Base-by-base conservation (phyloP, 2,329 filamentous ascomycete species). In the Aureobasidium lini region DNA sequence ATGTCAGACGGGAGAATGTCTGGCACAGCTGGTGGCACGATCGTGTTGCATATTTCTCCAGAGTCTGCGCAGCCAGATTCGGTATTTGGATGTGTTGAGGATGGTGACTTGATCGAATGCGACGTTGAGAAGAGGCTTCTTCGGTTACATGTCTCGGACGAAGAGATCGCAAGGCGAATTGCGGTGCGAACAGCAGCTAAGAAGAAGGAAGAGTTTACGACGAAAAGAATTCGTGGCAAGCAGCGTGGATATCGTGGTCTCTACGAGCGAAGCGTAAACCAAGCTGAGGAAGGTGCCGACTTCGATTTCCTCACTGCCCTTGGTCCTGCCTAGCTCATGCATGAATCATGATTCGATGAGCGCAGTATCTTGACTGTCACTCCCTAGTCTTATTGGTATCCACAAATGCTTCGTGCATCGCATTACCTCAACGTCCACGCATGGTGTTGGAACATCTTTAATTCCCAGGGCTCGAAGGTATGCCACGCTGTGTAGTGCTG, bases 211-310 rank as follows among this genome's bases (percentile, higher is more conserved):
- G 36, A 63, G 66, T 43, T 50, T 66, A 60, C 67, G 68, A 13
- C 63, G 68, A 15, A 66, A 68, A 57, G 62, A 16, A 57, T 47
- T 4, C 7, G 7, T 6, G 42, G 53, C 6, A 48, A 34, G 8
- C 13, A 72, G 64, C 76, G 83, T 64, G 84, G 83, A 0, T 86
- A 86, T 69, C 71, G 80, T 1, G 83, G 82, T 0, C 65, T 86
- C 49, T 86, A 84, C 66, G 77, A 83, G 75, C 72, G 81, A 6
- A 75, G 74, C 15, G 84, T 86, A 0, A 84, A 82, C 16, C 82
- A 85, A 67, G 83, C 83, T 0, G 76, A 85, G 62, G 65, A 76
- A 1, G 84, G 84, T 0, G 81, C 77, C 0, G 83, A 86, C 66
- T 86, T 86, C 70, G 82, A 82, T 62, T 86, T 86, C 60, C 68